phyloP scores from a whole-genome alignment of 2,329 filamentous ascomycete genomes.

The Fusarium sacchari region DNA sequence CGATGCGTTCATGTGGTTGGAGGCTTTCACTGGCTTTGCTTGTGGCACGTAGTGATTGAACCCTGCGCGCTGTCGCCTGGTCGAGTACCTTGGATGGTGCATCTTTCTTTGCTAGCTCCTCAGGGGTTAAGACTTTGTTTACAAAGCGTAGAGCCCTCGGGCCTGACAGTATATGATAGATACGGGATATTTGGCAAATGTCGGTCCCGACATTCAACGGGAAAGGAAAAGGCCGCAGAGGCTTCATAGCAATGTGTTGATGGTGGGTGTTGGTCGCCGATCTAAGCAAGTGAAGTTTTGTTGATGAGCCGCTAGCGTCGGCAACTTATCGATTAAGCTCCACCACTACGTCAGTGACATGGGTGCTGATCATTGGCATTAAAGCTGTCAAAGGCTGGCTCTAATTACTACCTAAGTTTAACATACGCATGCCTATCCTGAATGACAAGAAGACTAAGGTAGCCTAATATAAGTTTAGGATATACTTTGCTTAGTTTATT shows the following conservation, averaged over 20 bases:
- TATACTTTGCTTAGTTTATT: neutral
- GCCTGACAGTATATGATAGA: slow-evolving; percentile 65
- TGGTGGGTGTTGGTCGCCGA: neutral
- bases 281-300: neutral
- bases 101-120: slow-evolving; percentile 45
- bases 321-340: slow-evolving; percentile 44
- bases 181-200: slow-evolving; percentile 76
- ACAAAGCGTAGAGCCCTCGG: slow-evolving; percentile 57
- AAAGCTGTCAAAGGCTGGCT: neutral
- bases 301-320: slow-evolving; percentile 27
- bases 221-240: slow-evolving; percentile 66
- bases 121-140: slow-evolving; percentile 56
- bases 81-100: slow-evolving; percentile 28
- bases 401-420: slow-evolving; percentile 21
- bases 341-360: slow-evolving; percentile 22
- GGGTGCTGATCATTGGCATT: slow-evolving; percentile 6
- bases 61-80: neutral
- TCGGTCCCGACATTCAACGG: slow-evolving; percentile 79
- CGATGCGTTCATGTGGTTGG: neutral
- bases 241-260: slow-evolving; percentile 42
- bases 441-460: neutral
- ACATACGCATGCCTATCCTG: neutral
- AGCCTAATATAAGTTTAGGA: too few species aligned
- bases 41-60: neutral
- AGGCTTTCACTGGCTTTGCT: neutral